Evolutionary conservation across 306 rosid genomes (phyloP).

Genomic region (Cyamopsis tetragonoloba): DNA sequence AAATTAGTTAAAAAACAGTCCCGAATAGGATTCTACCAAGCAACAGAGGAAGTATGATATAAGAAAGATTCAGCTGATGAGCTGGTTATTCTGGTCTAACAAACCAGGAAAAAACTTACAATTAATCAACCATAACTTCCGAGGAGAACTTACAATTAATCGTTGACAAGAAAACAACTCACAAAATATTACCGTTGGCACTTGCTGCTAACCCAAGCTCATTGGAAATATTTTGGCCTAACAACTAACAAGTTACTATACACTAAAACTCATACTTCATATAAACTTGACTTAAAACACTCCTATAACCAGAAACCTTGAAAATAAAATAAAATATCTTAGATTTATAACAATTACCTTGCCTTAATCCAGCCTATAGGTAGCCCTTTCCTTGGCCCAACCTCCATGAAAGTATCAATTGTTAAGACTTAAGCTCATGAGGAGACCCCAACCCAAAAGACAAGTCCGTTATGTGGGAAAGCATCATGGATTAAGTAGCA

Average conservation of each 20-base stretch:
- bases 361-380: too few relatives aligned
- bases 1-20: conserved; percentile 5
- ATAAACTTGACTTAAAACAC: not conserved
- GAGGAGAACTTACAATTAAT: not conserved
- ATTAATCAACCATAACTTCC: not conserved
- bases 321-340: not conserved
- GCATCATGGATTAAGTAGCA: too few relatives aligned
- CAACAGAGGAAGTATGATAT: not conserved
- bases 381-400: too few relatives aligned
- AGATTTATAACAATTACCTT: not conserved
- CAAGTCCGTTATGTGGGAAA: too few relatives aligned
- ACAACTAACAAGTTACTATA: not conserved
- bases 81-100: not conserved
- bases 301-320: not conserved
- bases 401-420: too few relatives aligned
- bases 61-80: not conserved
- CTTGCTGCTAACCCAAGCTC: not conserved
- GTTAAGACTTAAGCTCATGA: too few relatives aligned
- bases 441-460: too few relatives aligned
- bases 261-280: not conserved
- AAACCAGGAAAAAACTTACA: not conserved
- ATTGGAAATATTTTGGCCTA: not conserved
- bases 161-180: not conserved
- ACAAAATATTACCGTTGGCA: not conserved
- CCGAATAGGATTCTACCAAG: conserved; percentile 4